A percentile compares a stretch with the other conserved stretches of the same genome.
These are phyloP conservation scores for Arachnomyces sp. DNA, from an alignment of 2,329 filamentous ascomycete genomes.

Conservation along the genomic window DNA sequence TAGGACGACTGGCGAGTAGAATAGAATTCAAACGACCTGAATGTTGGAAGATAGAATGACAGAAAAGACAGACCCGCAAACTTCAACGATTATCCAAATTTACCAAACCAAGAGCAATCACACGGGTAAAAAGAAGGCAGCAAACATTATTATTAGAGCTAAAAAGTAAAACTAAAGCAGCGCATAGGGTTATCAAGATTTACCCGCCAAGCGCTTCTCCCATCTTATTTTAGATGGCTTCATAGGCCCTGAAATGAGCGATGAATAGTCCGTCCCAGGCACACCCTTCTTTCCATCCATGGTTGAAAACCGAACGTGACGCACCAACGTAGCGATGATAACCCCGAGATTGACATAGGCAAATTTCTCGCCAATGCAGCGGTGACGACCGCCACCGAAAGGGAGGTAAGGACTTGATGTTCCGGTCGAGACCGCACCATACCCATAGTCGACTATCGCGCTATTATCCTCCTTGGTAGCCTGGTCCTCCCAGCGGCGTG, in stretches of 20 bases:
- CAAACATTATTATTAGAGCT: too few species aligned
- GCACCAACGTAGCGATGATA: constrained; percentile 55
- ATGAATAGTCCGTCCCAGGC: constrained; percentile 56
- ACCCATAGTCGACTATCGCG: constrained; percentile 55
- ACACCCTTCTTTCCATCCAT: constrained; percentile 48
- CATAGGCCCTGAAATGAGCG: constrained; percentile 3
- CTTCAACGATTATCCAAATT: too few species aligned
- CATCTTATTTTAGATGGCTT: constrained; percentile 5
- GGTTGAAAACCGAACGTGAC: constrained; percentile 53
- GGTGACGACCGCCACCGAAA: constrained; percentile 63
- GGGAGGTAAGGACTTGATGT: constrained; percentile 58
- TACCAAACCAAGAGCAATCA: too few species aligned
- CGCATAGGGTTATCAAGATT: too few species aligned
- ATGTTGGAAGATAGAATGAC: too few species aligned
- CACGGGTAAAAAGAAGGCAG: too few species aligned
- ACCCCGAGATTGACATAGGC: constrained; percentile 61
- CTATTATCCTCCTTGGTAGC: constrained; percentile 36
- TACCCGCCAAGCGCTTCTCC: neutral
- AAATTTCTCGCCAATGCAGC: constrained; percentile 70
- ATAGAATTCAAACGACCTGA: too few species aligned
- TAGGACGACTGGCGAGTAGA: too few species aligned
- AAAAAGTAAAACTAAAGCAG: too few species aligned
- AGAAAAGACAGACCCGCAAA: too few species aligned
- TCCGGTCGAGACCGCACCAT: constrained; percentile 53
- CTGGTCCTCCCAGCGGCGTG: constrained; percentile 51